These are phyloP conservation scores for Diaporthe destruens DNA, from an alignment of 2,329 filamentous ascomycete genomes.

Conservation along the genomic window DNA sequence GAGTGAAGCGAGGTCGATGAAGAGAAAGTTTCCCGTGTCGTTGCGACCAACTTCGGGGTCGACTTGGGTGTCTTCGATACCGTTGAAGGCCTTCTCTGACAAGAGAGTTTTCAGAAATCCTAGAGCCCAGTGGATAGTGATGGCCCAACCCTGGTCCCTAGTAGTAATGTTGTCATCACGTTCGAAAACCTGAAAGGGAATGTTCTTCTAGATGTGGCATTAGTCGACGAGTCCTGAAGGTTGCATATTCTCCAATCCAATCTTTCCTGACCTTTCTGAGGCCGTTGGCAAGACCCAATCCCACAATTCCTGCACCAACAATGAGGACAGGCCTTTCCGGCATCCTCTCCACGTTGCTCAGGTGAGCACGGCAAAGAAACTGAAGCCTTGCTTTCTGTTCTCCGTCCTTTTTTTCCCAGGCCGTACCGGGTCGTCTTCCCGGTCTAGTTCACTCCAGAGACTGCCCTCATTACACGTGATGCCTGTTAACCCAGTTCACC, in stretches of 20 bases:
- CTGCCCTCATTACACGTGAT: no score
- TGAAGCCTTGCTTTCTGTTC: neutral
- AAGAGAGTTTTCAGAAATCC: conserved; percentile 12
- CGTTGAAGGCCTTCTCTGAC: conserved; percentile 11
- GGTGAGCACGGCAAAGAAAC: neutral
- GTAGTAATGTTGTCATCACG: neutral
- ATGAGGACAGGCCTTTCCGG: conserved; percentile 50
- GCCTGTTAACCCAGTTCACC: neutral
- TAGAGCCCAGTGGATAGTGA: conserved; percentile 71
- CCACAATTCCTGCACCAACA: conserved; percentile 54
- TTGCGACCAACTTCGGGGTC: conserved; percentile 22
- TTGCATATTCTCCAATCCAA: neutral
- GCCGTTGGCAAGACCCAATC: conserved; percentile 53
- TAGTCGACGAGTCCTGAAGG: neutral
- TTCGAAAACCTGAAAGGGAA: conserved; percentile 11
- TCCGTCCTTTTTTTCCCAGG: neutral
- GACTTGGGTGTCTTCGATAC: conserved; percentile 8
- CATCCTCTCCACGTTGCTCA: neutral
- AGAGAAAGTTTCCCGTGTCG: conserved; percentile 23
- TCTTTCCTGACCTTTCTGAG: conserved; percentile 47
- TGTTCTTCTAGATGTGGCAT: neutral
- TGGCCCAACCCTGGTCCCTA: conserved; percentile 65
- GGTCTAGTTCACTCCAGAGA: neutral
- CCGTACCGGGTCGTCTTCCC: no score
- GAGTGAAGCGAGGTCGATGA: conserved; percentile 14